Conservation (phyloP, 225 moss, liverwort and hornwort species). For the Climacium dendroides region DNA sequence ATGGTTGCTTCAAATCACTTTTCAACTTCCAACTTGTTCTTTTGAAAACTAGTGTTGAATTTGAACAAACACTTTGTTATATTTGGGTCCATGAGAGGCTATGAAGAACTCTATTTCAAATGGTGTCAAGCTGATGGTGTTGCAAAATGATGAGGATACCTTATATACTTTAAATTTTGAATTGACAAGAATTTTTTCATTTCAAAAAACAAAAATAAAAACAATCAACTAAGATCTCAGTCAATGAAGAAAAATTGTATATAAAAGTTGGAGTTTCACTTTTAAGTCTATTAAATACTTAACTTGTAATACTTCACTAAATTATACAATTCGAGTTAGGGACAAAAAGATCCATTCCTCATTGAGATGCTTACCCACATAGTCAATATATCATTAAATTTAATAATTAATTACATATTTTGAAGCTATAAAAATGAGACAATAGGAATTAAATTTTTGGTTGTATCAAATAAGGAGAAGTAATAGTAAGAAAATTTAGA, state of each 20-base stretch:
- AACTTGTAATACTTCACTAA: fast-evolving
- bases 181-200: too few relatives aligned
- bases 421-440: too few relatives aligned
- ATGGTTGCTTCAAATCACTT: neutral
- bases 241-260: neutral
- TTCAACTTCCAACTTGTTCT: neutral
- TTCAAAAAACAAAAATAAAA: too few relatives aligned
- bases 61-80: neutral
- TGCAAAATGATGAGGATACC: neutral
- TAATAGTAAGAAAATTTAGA: too few relatives aligned
- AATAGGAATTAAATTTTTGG: too few relatives aligned
- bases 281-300: neutral
- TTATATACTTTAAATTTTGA: neutral
- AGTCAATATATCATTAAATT: neutral
- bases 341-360: neutral
- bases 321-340: fast-evolving
- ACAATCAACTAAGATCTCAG: neutral
- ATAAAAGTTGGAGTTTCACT: neutral
- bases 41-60: neutral
- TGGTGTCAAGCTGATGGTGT: fast-evolving
- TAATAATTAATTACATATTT: neutral
- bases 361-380: neutral
- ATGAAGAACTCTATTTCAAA: neutral
- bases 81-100: too few relatives aligned
- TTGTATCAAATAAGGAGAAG: too few relatives aligned